Conservation (phyloP, 768 basidiomycete species). For the Cystofilobasidium ferigula region DNA sequence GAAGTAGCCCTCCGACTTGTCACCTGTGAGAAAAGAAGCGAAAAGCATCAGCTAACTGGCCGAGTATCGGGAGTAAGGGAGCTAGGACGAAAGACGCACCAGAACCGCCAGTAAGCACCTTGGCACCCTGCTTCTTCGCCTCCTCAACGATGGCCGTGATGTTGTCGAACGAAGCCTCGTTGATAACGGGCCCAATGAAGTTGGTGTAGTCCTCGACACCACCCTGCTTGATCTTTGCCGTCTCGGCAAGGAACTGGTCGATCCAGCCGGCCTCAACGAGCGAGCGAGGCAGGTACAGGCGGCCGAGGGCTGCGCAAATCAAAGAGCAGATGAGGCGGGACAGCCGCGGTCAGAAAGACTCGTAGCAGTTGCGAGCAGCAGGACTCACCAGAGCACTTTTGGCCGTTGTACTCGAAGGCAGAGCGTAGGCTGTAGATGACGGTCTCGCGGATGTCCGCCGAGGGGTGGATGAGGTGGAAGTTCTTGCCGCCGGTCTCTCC, state of each 20-base stretch:
- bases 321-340: too few relatives aligned
- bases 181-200: slow-evolving; percentile 96
- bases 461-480: slow-evolving; percentile 84
- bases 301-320: slow-evolving; percentile 83
- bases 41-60: too few relatives aligned
- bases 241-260: slow-evolving; percentile 59
- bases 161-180: slow-evolving; percentile 77
- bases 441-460: slow-evolving; percentile 76
- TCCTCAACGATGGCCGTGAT: slow-evolving; percentile 69
- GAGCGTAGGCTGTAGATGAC: slow-evolving; percentile 75
- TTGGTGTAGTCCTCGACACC: slow-evolving; percentile 59
- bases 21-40: too few relatives aligned
- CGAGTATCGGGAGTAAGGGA: too few relatives aligned
- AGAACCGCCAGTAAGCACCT: slow-evolving; percentile 83
- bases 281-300: slow-evolving; percentile 74
- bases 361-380: too few relatives aligned
- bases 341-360: too few relatives aligned
- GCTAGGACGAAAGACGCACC: too few relatives aligned
- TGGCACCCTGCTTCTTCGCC: slow-evolving; percentile 75
- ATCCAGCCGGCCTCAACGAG: slow-evolving; percentile 79
- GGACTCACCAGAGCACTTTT: slow-evolving; percentile 97
- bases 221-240: slow-evolving; percentile 77
- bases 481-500: slow-evolving; percentile 96
- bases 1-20: slow-evolving; percentile 86
- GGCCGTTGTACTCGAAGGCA: slow-evolving; percentile 94